Evolutionary conservation across 495 filamentous ascomycete species (phyloP).

Genomic region (Oleoguttula mirabilis): DNA sequence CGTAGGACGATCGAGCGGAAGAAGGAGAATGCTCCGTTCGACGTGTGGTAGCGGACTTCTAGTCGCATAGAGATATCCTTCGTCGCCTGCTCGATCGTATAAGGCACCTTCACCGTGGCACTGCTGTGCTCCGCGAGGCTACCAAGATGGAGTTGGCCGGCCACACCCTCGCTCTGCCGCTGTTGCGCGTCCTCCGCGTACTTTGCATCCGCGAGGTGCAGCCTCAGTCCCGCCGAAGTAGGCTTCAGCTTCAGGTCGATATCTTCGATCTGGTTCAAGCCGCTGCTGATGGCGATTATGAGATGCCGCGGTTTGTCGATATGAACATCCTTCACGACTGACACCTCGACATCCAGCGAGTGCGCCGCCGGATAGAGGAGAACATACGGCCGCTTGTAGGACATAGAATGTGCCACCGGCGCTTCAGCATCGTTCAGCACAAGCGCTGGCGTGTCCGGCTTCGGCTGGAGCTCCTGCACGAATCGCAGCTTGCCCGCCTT

Average conservation of each 20-base stretch:
- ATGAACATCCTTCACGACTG: conserved; percentile 47
- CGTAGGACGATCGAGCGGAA: conserved; percentile 50
- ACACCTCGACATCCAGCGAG: conserved; percentile 39
- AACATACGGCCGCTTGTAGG: conserved; percentile 25
- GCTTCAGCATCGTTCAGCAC: conserved; percentile 33
- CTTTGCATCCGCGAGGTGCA: conserved; percentile 60
- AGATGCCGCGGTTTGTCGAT: conserved; percentile 65
- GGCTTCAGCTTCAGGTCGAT: conserved; percentile 64
- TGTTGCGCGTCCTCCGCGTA: conserved; percentile 41
- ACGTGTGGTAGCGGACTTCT: conserved; percentile 68
- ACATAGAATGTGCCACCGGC: neutral
- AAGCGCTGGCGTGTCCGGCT: conserved; percentile 25
- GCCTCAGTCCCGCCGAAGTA: conserved; percentile 74
- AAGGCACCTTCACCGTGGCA: conserved; percentile 59
- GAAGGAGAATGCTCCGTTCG: conserved; percentile 59
- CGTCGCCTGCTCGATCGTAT: conserved; percentile 69
- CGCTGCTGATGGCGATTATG: conserved; percentile 60
- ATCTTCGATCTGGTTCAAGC: conserved; percentile 60
- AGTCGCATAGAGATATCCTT: conserved; percentile 58
- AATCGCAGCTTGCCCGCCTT: conserved; percentile 58
- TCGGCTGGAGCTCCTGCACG: conserved; percentile 40
- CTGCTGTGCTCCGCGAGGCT: conserved; percentile 38
- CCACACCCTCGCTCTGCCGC: neutral
- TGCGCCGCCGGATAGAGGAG: conserved; percentile 40
- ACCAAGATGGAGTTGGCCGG: conserved; percentile 53